These are phyloP conservation scores for Leishmania mexicana DNA, from an alignment of 208 protist species.

Conservation along the genomic window DNA sequence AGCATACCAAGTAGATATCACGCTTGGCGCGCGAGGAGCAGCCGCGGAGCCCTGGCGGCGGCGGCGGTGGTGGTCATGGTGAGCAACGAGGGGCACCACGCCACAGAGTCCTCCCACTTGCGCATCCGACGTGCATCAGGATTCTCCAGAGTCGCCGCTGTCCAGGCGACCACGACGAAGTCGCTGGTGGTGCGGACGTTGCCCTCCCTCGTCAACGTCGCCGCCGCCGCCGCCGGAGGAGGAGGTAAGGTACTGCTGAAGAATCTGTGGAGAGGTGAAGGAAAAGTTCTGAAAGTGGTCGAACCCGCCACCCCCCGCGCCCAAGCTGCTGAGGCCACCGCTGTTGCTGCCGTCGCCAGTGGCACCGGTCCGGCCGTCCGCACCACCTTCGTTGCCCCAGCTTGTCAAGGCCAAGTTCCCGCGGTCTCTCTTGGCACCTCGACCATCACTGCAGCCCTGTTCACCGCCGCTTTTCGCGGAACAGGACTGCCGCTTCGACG, in stretches of 20 bases:
- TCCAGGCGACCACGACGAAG: neutral
- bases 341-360: neutral
- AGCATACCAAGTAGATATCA: neutral
- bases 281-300: constrained; percentile 59
- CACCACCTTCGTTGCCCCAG: neutral
- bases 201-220: neutral
- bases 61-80: neutral
- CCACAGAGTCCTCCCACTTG: neutral
- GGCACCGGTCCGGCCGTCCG: neutral
- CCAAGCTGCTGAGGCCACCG: neutral
- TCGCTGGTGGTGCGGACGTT: neutral
- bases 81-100: too few relatives aligned
- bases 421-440: neutral
- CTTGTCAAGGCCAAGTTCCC: neutral
- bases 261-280: constrained; percentile 37
- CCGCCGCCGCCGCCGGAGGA: neutral
- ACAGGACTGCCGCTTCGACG: neutral
- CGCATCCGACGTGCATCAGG: neutral
- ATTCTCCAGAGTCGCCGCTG: neutral
- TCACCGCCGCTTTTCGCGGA: neutral
- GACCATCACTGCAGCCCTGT: neutral
- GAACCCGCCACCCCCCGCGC: constrained; percentile 9
- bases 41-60: neutral
- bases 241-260: constrained; percentile 32
- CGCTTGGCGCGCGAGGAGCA: neutral